These are phyloP conservation scores for Kwoniella heveanensis DNA, from an alignment of 768 basidiomycete genomes.

Conservation along the genomic window DNA sequence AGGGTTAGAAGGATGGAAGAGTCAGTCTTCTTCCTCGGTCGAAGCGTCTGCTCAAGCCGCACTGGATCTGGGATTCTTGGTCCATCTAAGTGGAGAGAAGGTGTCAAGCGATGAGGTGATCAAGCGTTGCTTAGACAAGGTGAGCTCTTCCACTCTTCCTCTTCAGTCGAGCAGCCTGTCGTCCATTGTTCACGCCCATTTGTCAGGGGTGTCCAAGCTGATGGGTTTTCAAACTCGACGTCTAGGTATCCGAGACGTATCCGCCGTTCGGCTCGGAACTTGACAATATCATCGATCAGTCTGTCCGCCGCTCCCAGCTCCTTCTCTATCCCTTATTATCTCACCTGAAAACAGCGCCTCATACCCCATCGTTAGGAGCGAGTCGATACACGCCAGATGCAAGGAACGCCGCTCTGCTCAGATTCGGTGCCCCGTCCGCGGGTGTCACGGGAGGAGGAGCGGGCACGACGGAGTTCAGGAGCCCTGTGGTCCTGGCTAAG, in stretches of 20 bases:
- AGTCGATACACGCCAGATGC: conserved; percentile 8
- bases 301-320: conserved; percentile 39
- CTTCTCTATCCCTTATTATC: conserved; percentile 38
- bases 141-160: too few species aligned
- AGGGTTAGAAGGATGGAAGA: conserved; percentile 37
- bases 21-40: background rate
- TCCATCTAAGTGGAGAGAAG: conserved; percentile 25
- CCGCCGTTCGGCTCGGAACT: conserved; percentile 3
- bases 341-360: conserved; percentile 16
- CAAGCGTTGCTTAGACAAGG: conserved; percentile 21
- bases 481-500: conserved; percentile 48
- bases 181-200: too few species aligned
- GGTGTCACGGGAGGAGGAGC: background rate
- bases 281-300: conserved; percentile 27
- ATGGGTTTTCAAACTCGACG: too few species aligned
- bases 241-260: background rate
- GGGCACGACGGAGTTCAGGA: conserved; percentile 36
- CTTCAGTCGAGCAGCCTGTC: too few species aligned
- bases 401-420: conserved; percentile 28
- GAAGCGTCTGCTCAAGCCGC: conserved; percentile 30
- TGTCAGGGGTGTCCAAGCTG: too few species aligned
- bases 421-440: conserved; percentile 32
- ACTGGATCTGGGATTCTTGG: conserved; percentile 43
- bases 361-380: background rate
- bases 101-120: conserved; percentile 18